phyloP scores from a whole-genome alignment of 106 monocot species.

The Vanilla planifolia region DNA sequence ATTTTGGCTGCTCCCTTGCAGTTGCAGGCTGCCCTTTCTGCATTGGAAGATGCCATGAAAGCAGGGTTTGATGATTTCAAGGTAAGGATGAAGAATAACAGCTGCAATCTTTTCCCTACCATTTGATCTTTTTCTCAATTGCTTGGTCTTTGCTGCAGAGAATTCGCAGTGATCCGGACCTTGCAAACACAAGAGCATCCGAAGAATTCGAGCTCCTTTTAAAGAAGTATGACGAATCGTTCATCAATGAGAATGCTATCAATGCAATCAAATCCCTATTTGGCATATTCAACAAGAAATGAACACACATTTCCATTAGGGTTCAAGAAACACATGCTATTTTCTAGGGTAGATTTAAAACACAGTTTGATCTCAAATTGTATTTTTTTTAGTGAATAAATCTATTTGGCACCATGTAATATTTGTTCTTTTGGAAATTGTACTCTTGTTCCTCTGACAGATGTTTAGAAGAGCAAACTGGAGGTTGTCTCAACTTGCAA shows the following conservation, averaged over 20 bases:
- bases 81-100: slow-evolving; percentile 21
- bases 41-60: slow-evolving; percentile 79
- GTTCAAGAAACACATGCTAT: too few species aligned
- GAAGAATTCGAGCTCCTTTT: slow-evolving; percentile 76
- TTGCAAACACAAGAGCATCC: slow-evolving; percentile 59
- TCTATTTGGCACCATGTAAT: too few species aligned
- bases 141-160: slow-evolving; percentile 26
- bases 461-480: too few species aligned
- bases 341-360: too few species aligned
- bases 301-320: too few species aligned
- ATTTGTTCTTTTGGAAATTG: too few species aligned
- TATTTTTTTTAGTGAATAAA: too few species aligned
- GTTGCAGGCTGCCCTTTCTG: slow-evolving; percentile 91
- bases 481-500: too few species aligned
- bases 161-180: slow-evolving; percentile 84
- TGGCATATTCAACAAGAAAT: slow-evolving; percentile 78
- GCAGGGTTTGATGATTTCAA: slow-evolving; percentile 89
- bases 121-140: neutral
- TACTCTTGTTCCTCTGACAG: too few species aligned
- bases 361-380: too few species aligned
- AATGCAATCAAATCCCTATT: slow-evolving; percentile 94
- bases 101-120: neutral
- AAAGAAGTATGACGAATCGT: slow-evolving; percentile 91
- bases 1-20: slow-evolving; percentile 6
- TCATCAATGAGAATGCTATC: slow-evolving; percentile 92